A percentile compares a stretch with the other conserved stretches of the same genome.
Conservation (phyloP, 352 stramenopile genomes). For the Albugo laibachii region DNA sequence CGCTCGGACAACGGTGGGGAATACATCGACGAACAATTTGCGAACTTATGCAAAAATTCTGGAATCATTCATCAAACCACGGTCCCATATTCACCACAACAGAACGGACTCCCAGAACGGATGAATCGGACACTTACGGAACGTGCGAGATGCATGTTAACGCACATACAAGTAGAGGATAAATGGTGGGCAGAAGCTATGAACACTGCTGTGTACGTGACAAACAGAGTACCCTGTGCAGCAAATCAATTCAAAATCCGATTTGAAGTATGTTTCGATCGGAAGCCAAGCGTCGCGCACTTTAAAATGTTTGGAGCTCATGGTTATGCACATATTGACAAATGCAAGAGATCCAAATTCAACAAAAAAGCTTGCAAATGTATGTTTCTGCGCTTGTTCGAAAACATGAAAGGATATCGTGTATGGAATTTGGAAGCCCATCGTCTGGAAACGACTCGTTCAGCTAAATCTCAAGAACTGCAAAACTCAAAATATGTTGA, state of each 20-base stretch:
- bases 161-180: constrained; percentile 1
- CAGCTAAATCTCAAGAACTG: neutral
- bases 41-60: too few relatives aligned
- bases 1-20: constrained; percentile 15
- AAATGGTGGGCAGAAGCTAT: too few relatives aligned
- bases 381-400: constrained; percentile 10
- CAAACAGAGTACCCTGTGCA: too few relatives aligned
- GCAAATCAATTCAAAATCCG: neutral
- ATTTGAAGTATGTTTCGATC: too few relatives aligned
- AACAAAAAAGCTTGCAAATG: constrained; percentile 10
- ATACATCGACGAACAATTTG: constrained; percentile 3
- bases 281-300: neutral
- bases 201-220: too few relatives aligned
- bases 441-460: neutral
- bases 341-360: constrained; percentile 7
- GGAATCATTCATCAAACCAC: neutral
- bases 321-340: constrained; percentile 6
- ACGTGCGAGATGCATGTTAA: constrained; percentile 7
- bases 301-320: constrained; percentile 5
- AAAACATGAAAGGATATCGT: constrained; percentile 8
- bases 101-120: constrained; percentile 9
- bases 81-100: constrained; percentile 9
- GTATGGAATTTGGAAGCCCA: constrained; percentile 3
- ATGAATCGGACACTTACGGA: constrained; percentile 9
- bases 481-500: neutral